Percentiles rank a stretch among this genome's conserved stretches.
Evolutionary conservation across 208 protist species (phyloP).

Genomic region (Jaenimonas drosophilae): DNA sequence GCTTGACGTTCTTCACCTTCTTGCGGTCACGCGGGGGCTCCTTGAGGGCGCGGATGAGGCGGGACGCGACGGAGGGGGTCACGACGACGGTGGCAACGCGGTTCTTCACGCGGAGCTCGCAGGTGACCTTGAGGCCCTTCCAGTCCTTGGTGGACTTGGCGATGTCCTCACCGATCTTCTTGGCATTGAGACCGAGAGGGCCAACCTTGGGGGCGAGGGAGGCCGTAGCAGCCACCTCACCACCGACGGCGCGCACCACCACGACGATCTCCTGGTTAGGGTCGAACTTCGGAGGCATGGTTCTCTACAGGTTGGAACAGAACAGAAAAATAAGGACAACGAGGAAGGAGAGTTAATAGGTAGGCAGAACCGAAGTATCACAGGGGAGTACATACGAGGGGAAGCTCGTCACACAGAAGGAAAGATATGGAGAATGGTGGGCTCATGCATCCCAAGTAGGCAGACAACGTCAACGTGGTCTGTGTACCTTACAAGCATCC

Average conservation of each 20-base stretch:
- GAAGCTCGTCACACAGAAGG: background rate
- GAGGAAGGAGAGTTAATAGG: background rate
- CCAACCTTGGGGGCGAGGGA: slow-evolving; percentile 99
- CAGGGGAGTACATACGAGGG: background rate
- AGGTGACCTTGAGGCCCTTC: slow-evolving; percentile 98
- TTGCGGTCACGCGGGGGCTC: slow-evolving; percentile 99
- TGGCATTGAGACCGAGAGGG: slow-evolving; percentile 98
- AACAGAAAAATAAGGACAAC: slow-evolving; percentile 5
- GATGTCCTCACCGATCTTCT: slow-evolving; percentile 99
- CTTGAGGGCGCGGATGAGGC: slow-evolving; percentile 98
- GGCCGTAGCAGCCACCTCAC: slow-evolving; percentile 96
- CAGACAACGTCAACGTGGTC: too few species aligned
- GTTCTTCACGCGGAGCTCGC: slow-evolving; percentile 98
- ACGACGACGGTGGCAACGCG: slow-evolving; percentile 95
- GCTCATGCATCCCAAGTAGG: too few species aligned
- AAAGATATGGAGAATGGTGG: background rate
- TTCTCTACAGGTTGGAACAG: slow-evolving; percentile 1
- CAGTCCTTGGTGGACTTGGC: slow-evolving; percentile 97
- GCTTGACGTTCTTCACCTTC: slow-evolving; percentile 99
- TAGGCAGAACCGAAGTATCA: background rate
- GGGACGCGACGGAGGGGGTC: slow-evolving; percentile 94
- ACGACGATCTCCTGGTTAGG: slow-evolving; percentile 94
- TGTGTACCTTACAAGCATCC: too few species aligned
- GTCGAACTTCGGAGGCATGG: slow-evolving; percentile 98
- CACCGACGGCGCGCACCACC: slow-evolving; percentile 96